phyloP scores from a whole-genome alignment of 2,329 filamentous ascomycete genomes.

The Neospermospora avenae region DNA sequence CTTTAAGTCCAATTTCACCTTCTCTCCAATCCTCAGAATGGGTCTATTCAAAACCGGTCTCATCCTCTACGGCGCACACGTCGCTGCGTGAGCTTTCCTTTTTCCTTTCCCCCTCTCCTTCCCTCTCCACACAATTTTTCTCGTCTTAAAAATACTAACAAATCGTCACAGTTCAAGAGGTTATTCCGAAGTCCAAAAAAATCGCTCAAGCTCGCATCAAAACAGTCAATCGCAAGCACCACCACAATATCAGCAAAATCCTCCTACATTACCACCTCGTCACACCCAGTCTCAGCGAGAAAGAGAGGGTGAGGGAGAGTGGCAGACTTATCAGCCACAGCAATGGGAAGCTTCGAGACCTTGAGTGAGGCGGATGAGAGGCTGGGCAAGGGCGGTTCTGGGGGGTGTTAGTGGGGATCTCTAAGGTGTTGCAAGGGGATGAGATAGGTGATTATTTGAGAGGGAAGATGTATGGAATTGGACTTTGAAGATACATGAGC shows the following conservation, averaged over 20 bases:
- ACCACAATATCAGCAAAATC: not conserved
- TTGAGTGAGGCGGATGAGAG: not conserved
- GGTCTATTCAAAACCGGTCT: slow-evolving; percentile 12
- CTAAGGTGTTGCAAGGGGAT: too few relatives aligned
- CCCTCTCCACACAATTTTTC: not conserved
- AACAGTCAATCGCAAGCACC: not conserved
- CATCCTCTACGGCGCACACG: slow-evolving; percentile 4
- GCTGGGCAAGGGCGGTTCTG: not conserved
- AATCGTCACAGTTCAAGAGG: not conserved
- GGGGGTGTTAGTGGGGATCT: not conserved
- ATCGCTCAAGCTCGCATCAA: not conserved
- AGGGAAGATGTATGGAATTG: too few relatives aligned
- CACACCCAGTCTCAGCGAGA: not conserved
- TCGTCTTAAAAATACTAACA: too few relatives aligned
- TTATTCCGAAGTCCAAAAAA: not conserved
- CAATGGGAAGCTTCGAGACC: not conserved
- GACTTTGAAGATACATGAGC: too few relatives aligned
- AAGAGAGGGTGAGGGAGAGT: not conserved
- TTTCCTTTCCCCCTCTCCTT: not conserved
- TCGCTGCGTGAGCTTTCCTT: not conserved
- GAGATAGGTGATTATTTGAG: too few relatives aligned
- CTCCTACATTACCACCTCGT: not conserved
- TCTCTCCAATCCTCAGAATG: not conserved
- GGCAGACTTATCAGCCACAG: not conserved
- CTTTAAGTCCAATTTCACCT: too few relatives aligned